Percentiles rank a stretch among this genome's conserved stretches.
Conservation (phyloP, 2,329 filamentous ascomycete genomes). For the Tolypocladium inflatum region DNA sequence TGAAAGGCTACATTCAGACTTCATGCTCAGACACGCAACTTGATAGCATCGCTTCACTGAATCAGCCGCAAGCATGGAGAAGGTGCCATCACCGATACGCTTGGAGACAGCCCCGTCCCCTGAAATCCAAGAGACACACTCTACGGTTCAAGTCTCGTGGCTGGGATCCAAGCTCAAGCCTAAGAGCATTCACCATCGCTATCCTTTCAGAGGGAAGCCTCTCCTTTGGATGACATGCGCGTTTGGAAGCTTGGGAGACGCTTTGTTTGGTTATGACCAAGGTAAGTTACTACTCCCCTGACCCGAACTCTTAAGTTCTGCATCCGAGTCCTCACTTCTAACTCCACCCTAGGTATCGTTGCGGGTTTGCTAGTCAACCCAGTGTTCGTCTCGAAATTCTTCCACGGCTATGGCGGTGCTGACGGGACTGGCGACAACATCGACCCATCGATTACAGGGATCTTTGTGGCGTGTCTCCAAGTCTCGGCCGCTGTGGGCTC, state of each 20-base stretch:
- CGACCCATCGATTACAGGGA: slow-evolving; percentile 6
- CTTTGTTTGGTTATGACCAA: slow-evolving; percentile 7
- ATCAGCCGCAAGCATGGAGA: background rate
- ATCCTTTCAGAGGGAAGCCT: slow-evolving; percentile 7
- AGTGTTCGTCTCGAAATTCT: slow-evolving; percentile 7
- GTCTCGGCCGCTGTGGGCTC: slow-evolving; percentile 6
- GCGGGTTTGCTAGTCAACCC: slow-evolving; percentile 8
- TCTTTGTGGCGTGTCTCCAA: slow-evolving; percentile 6
- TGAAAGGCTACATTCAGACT: background rate
- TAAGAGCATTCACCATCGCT: slow-evolving; percentile 1
- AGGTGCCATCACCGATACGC: background rate
- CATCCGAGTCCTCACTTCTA: background rate
- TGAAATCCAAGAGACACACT: background rate
- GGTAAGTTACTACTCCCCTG: background rate
- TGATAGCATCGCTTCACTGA: background rate
- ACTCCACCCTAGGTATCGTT: slow-evolving; percentile 4
- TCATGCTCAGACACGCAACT: background rate
- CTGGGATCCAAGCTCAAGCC: slow-evolving; percentile 6
- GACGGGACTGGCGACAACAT: slow-evolving; percentile 3
- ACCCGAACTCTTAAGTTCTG: background rate
- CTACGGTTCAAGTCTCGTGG: background rate
- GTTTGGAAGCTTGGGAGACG: slow-evolving; percentile 8
- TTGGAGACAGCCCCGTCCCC: background rate
- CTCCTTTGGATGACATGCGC: slow-evolving; percentile 8
- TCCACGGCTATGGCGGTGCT: slow-evolving; percentile 6